A percentile compares a stretch with the other conserved stretches of the same genome.
These are phyloP conservation scores for Podospora anserina DNA, from an alignment of 495 filamentous ascomycete genomes.

Conservation along the genomic window DNA sequence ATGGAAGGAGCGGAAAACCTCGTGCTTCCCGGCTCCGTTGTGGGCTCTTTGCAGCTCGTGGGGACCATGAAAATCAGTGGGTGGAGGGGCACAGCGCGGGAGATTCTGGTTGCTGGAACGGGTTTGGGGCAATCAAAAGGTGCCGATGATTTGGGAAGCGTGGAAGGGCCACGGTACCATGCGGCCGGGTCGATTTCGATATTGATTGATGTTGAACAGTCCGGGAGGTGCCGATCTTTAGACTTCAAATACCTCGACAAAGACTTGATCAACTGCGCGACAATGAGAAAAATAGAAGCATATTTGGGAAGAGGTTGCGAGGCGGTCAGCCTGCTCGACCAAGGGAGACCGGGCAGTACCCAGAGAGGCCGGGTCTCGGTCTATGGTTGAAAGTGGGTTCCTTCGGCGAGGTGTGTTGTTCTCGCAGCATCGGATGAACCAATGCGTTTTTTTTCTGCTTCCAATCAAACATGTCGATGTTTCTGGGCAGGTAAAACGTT, in stretches of 20 bases:
- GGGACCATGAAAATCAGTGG: not conserved
- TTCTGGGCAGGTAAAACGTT: not conserved
- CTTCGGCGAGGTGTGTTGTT: not conserved
- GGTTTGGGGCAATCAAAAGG: constrained; percentile 12
- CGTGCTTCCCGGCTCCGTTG: not conserved
- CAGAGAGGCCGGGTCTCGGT: not conserved
- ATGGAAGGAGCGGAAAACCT: not conserved
- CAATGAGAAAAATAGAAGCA: constrained; percentile 1
- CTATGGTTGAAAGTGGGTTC: constrained; percentile 1
- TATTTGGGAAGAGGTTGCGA: not conserved
- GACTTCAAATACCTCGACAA: not conserved
- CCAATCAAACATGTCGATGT: not conserved
- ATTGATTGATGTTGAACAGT: not conserved
- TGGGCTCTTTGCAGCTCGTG: not conserved
- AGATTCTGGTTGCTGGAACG: constrained; percentile 16
- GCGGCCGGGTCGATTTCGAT: not conserved
- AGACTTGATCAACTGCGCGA: not conserved
- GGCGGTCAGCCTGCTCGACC: not conserved
- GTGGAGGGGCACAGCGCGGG: constrained; percentile 1
- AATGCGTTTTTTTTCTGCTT: not conserved
- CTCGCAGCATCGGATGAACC: constrained; percentile 3
- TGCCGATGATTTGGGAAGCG: constrained; percentile 10
- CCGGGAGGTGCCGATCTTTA: not conserved
- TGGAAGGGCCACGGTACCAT: constrained; percentile 1
- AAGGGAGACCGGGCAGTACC: not conserved